These are phyloP conservation scores for Colletotrichum filicis DNA, from an alignment of 2,329 filamentous ascomycete genomes.

Conservation along the genomic window DNA sequence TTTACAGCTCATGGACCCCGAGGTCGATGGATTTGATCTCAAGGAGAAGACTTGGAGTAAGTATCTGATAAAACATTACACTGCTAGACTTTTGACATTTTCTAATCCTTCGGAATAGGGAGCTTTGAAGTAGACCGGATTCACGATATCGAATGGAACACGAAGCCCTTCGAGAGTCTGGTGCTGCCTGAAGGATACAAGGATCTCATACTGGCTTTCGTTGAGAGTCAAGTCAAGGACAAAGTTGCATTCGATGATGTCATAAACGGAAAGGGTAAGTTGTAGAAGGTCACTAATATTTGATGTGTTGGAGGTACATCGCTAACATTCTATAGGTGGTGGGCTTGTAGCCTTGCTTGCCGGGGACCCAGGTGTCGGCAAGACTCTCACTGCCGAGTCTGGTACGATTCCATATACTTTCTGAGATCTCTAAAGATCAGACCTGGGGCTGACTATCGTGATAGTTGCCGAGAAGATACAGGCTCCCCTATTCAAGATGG, in stretches of 20 bases:
- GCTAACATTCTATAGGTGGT: slow-evolving; percentile 29
- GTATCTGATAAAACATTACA: neutral
- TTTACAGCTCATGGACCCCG: slow-evolving; percentile 28
- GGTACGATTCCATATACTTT: neutral
- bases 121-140: slow-evolving; percentile 57
- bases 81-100: neutral
- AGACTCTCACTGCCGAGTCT: slow-evolving; percentile 52
- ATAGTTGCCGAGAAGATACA: slow-evolving; percentile 50
- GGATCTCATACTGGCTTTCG: slow-evolving; percentile 61
- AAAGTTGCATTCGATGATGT: slow-evolving; percentile 60
- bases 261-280: slow-evolving; percentile 61
- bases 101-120: neutral
- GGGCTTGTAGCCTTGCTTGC: slow-evolving; percentile 48
- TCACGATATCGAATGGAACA: slow-evolving; percentile 57
- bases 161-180: slow-evolving; percentile 58
- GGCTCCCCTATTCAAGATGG: slow-evolving; percentile 52
- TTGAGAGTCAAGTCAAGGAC: slow-evolving; percentile 54
- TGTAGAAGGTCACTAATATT: too few species aligned
- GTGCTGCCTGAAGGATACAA: slow-evolving; percentile 61
- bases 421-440: neutral
- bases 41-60: slow-evolving; percentile 55
- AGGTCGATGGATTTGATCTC: slow-evolving; percentile 56
- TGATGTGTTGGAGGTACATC: too few species aligned
- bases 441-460: slow-evolving; percentile 18
- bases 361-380: slow-evolving; percentile 48